Base-by-base conservation (phyloP, 75 land plant species). In the Chamaecyparis obtusa region DNA sequence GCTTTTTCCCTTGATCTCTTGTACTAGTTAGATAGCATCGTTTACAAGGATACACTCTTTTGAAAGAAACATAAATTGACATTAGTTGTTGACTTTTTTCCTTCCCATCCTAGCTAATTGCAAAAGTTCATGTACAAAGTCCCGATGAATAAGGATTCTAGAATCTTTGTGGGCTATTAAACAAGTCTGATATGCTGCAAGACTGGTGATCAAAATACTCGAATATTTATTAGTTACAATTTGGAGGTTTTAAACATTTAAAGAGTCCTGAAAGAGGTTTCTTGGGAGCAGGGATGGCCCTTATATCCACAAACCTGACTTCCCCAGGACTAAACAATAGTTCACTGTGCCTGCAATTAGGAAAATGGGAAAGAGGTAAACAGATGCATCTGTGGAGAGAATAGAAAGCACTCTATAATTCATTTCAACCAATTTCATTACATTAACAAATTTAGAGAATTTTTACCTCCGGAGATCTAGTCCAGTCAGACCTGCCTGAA, bases 401-500 rank as follows among this genome's bases (percentile, higher is more conserved):
- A 16, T 36, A 85, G 83, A 76, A 85, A 85, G 76, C 85, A 57
- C 85, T 80, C 27, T 6, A 71, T 32, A 30, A 84, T 84, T 3
- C 24, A 41, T 17, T 60, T n/a, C 69, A 64, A 64, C 69, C 69
- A 74, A n/a, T 57, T 9, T 55, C 48, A 71, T 13, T 76, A 87
- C 19, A 86, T 21, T 44, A 85, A 19, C 33, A 81, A 49, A 54
- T 32, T 30, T 11, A 44, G 35, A 86, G 85, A 54, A 39, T 14
- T 69, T 64, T 37, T 93, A 95, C 99, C 98, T 96, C 77, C 95
- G 93, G 39, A 97, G 90, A 90, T 96, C 98, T 32, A 94, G 93
- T 13, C 99, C 99, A 67, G 91, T 83, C 75, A 97, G 85, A 83
- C 96, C 99, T 83, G 99, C 96, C 92, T 97, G 98, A 39, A 97